Conservation (phyloP, 371 early-diverging fungal genomes). For the Mucor plumbeus region DNA sequence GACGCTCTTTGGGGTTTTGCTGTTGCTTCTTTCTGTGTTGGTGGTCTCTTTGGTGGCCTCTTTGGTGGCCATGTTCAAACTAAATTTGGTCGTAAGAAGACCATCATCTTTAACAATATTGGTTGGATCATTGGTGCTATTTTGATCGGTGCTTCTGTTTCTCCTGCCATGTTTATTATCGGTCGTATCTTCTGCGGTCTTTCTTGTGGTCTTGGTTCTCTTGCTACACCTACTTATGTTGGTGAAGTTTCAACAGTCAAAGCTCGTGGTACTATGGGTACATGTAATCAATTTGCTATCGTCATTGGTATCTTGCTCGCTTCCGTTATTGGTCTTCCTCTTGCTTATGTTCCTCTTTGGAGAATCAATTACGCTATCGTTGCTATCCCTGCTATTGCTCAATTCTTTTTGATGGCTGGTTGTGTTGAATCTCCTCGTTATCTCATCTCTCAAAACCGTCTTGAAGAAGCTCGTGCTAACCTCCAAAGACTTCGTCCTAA, state of each 20-base stretch:
- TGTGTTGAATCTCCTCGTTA: constrained; percentile 75
- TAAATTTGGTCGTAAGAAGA: constrained; percentile 65
- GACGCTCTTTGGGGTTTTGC: constrained; percentile 57
- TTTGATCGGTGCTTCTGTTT: constrained; percentile 61
- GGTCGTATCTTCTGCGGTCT: constrained; percentile 84
- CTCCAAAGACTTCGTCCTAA: constrained; percentile 61
- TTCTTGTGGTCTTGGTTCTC: constrained; percentile 83
- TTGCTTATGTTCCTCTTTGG: constrained; percentile 72
- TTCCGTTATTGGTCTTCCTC: constrained; percentile 63
- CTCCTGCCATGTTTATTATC: constrained; percentile 67
- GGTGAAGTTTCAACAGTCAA: constrained; percentile 77
- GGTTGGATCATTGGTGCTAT: constrained; percentile 68
- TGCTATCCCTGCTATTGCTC: constrained; percentile 73
- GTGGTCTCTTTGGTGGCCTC: constrained; percentile 76
- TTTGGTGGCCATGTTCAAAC: constrained; percentile 61
- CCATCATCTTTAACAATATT: constrained; percentile 64
- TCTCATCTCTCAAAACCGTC: constrained; percentile 27
- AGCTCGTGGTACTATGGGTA: constrained; percentile 71
- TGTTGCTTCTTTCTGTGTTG: constrained; percentile 68
- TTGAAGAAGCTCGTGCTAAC: constrained; percentile 30
- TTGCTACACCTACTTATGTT: constrained; percentile 80
- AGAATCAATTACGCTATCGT: constrained; percentile 66
- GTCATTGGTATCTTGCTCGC: constrained; percentile 77
- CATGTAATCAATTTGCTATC: constrained; percentile 83
- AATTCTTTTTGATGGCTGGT: constrained; percentile 68